Evolutionary conservation across 306 rosid genomes (phyloP), one percentile per base, ranked within the genome.

Genomic region (Prunus mume): DNA sequence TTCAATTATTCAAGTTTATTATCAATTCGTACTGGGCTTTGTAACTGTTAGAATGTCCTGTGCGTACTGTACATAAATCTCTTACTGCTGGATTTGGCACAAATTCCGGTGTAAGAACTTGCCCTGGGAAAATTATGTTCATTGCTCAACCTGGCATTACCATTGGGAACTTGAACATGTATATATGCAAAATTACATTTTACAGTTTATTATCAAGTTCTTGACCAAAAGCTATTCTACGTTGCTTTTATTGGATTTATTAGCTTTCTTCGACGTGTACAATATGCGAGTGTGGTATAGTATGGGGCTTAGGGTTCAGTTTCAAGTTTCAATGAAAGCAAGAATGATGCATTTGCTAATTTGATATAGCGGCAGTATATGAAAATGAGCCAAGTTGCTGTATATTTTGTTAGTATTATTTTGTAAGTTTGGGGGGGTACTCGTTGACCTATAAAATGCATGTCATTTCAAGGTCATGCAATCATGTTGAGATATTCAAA

Each of bases 31-130:
- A 9, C 61, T 0, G 15, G 58, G 66, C 77, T 13, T 50, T 68
- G 7, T 69, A 38, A 27, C 60, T 1, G 15, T 74, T 27, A 54
- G 63, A 11, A 19, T 62, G 64, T 64, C n/a, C 13, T 71, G 20
- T 72, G 69, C 41, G 49, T n/a, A 51, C 34, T 63, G 81, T 78
- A 71, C 30, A 71, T 61, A 71, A 51, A 61, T 55, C 43, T 34
- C 50, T 78, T 27, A 14, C 28, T 78, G 18, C 62, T 10, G 5
- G 18, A 19, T 5, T 9, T 27, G 3, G 43, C 60, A 27, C 60
- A 67, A 12, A 70, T 30, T 19, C 27, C 14, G 5, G 5, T 51
- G 30, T 28, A 19, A 28, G 13, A 49, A 47, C 5, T 69, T 55
- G 54, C 60, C 62, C 47, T 70, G 17, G 3, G 11, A 38, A 38